A percentile compares a stretch with the other conserved stretches of the same genome.
phyloP scores from a whole-genome alignment of 2,329 filamentous ascomycete species.

The Monilinia polystroma region DNA sequence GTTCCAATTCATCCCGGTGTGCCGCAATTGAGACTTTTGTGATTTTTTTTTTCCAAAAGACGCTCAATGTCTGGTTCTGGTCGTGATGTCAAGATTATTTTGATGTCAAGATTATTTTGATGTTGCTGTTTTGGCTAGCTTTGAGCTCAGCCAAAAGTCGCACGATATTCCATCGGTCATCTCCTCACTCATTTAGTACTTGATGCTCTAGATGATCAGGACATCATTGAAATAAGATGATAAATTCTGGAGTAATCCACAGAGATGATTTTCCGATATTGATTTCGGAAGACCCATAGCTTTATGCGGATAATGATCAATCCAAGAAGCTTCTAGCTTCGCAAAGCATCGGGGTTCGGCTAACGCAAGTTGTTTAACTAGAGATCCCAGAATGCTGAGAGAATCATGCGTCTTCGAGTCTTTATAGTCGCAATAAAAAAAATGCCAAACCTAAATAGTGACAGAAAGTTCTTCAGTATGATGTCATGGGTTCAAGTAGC shows the following conservation, averaged over 20 bases:
- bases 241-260: background rate
- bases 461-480: background rate
- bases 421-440: constrained; percentile 17
- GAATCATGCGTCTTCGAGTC: background rate
- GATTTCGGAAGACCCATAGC: background rate
- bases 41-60: constrained; percentile 7
- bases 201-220: no score
- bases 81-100: constrained; percentile 24
- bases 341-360: background rate
- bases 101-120: constrained; percentile 27
- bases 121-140: constrained; percentile 12
- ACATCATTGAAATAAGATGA: background rate
- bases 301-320: background rate
- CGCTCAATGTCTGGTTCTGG: constrained; percentile 25
- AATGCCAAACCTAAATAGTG: background rate
- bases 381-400: background rate
- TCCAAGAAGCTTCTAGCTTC: background rate
- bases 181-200: constrained; percentile 10
- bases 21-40: constrained; percentile 26
- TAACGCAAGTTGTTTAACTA: constrained; percentile 9
- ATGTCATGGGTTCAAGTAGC: no score
- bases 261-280: background rate
- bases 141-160: constrained; percentile 22
- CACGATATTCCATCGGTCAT: constrained; percentile 1
- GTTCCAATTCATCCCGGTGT: constrained; percentile 25